A percentile compares a stretch with the other conserved stretches of the same genome.
These are phyloP conservation scores for Neopestalotiopsis sp. DNA, from an alignment of 2,329 filamentous ascomycete genomes.

Conservation along the genomic window DNA sequence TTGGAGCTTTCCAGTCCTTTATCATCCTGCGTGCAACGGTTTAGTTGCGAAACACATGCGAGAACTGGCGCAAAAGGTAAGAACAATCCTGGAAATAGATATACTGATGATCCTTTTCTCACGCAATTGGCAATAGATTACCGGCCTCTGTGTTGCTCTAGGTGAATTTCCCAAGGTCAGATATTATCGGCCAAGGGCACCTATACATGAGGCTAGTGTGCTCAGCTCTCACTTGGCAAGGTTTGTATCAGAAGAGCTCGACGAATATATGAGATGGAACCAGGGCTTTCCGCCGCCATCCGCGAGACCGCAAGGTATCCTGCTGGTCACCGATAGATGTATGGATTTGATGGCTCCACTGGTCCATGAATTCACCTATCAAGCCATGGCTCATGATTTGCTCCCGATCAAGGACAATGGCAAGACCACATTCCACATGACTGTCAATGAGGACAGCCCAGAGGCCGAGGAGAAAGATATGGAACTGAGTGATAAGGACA, in stretches of 20 bases:
- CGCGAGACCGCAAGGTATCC: slow-evolving; percentile 77
- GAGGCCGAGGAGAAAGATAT: slow-evolving; percentile 85
- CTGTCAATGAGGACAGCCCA: slow-evolving; percentile 74
- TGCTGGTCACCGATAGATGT: slow-evolving; percentile 88
- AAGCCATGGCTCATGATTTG: slow-evolving; percentile 96
- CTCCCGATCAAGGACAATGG: slow-evolving; percentile 87
- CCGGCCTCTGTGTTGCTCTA: slow-evolving; percentile 86
- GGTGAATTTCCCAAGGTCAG: slow-evolving; percentile 93
- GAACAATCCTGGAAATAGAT: slow-evolving; percentile 3
- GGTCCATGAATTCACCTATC: slow-evolving; percentile 96
- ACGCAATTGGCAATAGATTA: slow-evolving; percentile 60
- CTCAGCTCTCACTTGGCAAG: slow-evolving; percentile 86
- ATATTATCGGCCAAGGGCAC: slow-evolving; percentile 80
- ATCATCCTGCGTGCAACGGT: slow-evolving; percentile 87
- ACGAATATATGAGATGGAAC: slow-evolving; percentile 86
- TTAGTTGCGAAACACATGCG: slow-evolving; percentile 85
- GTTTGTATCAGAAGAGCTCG: slow-evolving; percentile 90
- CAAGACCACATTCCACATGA: slow-evolving; percentile 84
- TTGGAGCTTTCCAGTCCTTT: slow-evolving; percentile 93
- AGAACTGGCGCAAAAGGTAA: slow-evolving; percentile 84
- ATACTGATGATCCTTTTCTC: not conserved
- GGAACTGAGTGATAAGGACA: slow-evolving; percentile 89
- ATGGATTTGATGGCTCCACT: slow-evolving; percentile 91
- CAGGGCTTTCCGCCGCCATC: slow-evolving; percentile 83
- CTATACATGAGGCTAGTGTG: slow-evolving; percentile 85